phyloP scores from a whole-genome alignment of 306 rosid species.

The Alnus rubra region DNA sequence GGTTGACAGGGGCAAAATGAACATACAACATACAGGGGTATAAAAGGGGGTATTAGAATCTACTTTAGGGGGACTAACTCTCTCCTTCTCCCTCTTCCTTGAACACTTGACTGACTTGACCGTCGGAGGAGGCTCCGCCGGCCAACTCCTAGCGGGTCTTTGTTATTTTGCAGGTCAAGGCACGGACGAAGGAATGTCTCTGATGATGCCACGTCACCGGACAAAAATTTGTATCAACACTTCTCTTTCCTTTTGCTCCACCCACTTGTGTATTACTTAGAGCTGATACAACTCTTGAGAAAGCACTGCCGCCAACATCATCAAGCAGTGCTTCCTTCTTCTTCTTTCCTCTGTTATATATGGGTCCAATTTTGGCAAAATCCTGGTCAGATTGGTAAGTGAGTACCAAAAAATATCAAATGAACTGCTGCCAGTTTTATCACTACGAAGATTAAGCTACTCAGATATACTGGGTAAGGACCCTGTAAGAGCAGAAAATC shows the following conservation, averaged over 20 bases:
- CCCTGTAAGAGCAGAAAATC: conserved; percentile 53
- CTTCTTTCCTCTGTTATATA: conserved; percentile 59
- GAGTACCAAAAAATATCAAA: conserved; percentile 39
- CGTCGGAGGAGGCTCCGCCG: too few relatives aligned
- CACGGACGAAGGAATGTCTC: too few relatives aligned
- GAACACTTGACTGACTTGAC: too few relatives aligned
- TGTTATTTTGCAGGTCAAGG: too few relatives aligned
- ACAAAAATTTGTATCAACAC: too few relatives aligned
- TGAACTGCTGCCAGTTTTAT: conserved; percentile 32
- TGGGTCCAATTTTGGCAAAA: conserved; percentile 59
- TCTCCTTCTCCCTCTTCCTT: too few relatives aligned
- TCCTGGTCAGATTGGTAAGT: conserved; percentile 48
- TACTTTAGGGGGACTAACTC: too few relatives aligned
- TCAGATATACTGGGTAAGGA: conserved; percentile 42
- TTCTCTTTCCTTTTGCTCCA: conserved; percentile 74
- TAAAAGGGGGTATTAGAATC: too few relatives aligned
- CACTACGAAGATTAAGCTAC: conserved; percentile 31
- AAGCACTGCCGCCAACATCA: conserved; percentile 64
- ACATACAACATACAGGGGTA: too few relatives aligned
- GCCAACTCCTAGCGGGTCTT: too few relatives aligned
- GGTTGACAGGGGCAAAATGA: too few relatives aligned
- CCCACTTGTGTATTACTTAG: conserved; percentile 46
- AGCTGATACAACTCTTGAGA: conserved; percentile 51
- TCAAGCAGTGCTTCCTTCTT: conserved; percentile 75
- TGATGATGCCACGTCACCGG: too few relatives aligned